Conservation (phyloP, 805 yeast species). For the Pichia eremophila region DNA sequence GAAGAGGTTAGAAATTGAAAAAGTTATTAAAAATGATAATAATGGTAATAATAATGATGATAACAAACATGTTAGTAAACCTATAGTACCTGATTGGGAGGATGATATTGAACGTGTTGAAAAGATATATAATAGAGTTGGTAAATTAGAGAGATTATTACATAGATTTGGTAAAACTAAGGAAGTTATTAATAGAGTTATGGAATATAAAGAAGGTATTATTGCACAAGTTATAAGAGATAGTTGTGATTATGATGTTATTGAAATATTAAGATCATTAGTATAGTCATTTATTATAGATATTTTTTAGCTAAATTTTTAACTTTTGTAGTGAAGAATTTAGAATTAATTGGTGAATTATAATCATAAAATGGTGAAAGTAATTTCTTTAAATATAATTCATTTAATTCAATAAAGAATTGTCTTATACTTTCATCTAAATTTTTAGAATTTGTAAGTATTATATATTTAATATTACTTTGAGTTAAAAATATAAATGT, state of each 20-base stretch:
- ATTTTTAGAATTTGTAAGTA: constrained; percentile 52
- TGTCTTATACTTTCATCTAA: constrained; percentile 68
- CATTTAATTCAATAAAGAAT: constrained; percentile 79
- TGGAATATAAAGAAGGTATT: constrained; percentile 14
- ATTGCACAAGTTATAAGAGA: constrained; percentile 12
- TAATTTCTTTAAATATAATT: constrained; percentile 74
- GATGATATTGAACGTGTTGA: background rate
- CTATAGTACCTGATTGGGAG: constrained; percentile 1
- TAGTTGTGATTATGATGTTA: constrained; percentile 19
- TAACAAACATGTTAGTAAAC: background rate
- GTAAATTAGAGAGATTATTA: constrained; percentile 28
- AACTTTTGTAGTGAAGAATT: constrained; percentile 68
- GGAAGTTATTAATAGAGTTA: constrained; percentile 14
- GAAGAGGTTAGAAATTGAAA: constrained; percentile 16
- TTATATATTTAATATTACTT: constrained; percentile 73
- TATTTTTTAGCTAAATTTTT: constrained; percentile 68
- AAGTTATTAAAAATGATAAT: background rate
- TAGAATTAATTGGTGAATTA: constrained; percentile 65
- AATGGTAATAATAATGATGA: background rate
- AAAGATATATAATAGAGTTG: background rate
- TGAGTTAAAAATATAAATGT: constrained; percentile 85
- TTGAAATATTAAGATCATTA: constrained; percentile 24
- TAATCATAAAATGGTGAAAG: constrained; percentile 80
- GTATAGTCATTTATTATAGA: constrained; percentile 33
- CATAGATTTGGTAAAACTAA: constrained; percentile 21